Conservation (phyloP, 1,284 basidiomycete genomes). For the Apiotrichum veenhuisii region DNA sequence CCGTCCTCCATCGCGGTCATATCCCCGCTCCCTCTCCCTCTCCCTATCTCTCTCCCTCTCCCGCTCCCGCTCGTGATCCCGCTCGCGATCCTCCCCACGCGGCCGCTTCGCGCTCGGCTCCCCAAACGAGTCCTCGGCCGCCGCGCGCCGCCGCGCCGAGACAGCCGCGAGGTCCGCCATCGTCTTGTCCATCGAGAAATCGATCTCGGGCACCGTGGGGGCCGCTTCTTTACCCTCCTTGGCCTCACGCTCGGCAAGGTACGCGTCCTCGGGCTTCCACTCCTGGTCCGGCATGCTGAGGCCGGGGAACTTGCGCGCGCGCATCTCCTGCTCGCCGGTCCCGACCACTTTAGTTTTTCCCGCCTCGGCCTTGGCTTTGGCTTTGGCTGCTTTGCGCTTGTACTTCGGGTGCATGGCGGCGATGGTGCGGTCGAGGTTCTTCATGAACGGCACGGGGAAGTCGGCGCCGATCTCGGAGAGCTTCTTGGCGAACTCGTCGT, state of each 20-base stretch:
- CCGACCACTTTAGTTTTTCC: constrained; percentile 39
- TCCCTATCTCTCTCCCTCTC: constrained; percentile 27
- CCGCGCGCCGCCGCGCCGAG: constrained; percentile 56
- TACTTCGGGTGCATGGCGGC: constrained; percentile 93
- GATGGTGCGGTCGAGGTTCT: constrained; percentile 91
- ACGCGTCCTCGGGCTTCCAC: constrained; percentile 51
- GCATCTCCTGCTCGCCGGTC: constrained; percentile 63
- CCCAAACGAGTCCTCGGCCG: constrained; percentile 52
- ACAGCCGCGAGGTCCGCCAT: constrained; percentile 70
- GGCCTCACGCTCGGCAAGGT: constrained; percentile 51
- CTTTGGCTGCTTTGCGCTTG: constrained; percentile 66
- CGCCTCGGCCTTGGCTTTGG: constrained; percentile 35
- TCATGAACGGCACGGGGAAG: constrained; percentile 83
- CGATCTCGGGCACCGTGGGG: no score
- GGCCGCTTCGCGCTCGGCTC: constrained; percentile 58
- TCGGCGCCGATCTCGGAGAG: constrained; percentile 76
- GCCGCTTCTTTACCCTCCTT: constrained; percentile 57
- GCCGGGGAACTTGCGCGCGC: constrained; percentile 83
- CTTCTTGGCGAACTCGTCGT: constrained; percentile 69
- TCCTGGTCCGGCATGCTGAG: constrained; percentile 79
- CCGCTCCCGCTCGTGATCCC: constrained; percentile 46
- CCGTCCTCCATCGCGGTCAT: constrained; percentile 39
- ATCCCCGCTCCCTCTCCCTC: not conserved
- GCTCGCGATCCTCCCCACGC: constrained; percentile 53
- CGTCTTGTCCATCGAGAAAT: constrained; percentile 66